A percentile compares a stretch with the other conserved stretches of the same genome.
phyloP scores from a whole-genome alignment of 495 filamentous ascomycete genomes.

The Aspergillus indologenus region DNA sequence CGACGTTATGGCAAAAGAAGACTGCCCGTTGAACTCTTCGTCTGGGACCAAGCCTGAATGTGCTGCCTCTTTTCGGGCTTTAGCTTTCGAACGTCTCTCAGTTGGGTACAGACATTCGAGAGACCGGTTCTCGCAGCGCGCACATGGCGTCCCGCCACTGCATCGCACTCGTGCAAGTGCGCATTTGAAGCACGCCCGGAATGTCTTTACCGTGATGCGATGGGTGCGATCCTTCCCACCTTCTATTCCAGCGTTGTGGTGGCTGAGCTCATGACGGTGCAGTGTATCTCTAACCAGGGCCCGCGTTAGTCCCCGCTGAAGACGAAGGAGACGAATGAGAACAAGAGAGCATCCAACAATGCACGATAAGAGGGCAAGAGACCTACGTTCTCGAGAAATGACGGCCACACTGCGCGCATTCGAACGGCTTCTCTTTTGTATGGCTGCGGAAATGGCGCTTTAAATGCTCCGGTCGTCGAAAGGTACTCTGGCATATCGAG shows the following conservation, averaged over 20 bases:
- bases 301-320: background rate
- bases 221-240: conserved; percentile 40
- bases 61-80: conserved; percentile 18
- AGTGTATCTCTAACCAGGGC: conserved; percentile 47
- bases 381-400: conserved; percentile 61
- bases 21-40: conserved; percentile 16
- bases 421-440: conserved; percentile 66
- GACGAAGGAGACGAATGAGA: background rate
- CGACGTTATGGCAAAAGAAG: conserved; percentile 3
- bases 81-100: conserved; percentile 41
- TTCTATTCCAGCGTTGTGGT: conserved; percentile 40
- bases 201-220: conserved; percentile 46
- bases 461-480: conserved; percentile 67
- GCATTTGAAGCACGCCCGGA: conserved; percentile 54
- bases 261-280: conserved; percentile 53
- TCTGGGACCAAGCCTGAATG: conserved; percentile 14
- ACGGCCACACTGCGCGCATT: conserved; percentile 63
- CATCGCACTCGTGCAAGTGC: conserved; percentile 55
- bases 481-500: conserved; percentile 52
- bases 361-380: background rate
- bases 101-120: conserved; percentile 53
- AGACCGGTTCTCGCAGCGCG: conserved; percentile 49
- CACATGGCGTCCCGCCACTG: conserved; percentile 51
- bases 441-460: conserved; percentile 71
- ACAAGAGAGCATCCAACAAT: background rate